phyloP scores from a whole-genome alignment of 306 rosid genomes.

The Leucaena leucocephala region DNA sequence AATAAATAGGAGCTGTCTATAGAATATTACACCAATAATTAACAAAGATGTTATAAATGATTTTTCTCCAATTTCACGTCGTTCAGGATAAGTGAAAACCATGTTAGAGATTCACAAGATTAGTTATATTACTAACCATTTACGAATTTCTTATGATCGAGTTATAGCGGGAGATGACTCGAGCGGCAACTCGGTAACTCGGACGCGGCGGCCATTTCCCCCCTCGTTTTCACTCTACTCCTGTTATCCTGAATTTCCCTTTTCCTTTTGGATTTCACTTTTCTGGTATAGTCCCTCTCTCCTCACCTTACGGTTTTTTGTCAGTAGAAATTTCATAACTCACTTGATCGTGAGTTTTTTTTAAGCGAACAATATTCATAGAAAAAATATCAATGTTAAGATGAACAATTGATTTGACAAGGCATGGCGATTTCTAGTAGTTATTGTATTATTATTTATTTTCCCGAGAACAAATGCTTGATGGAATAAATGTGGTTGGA shows the following conservation, averaged over 20 bases:
- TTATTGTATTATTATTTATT: neutral
- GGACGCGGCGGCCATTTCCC: neutral
- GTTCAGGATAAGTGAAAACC: conserved; percentile 37
- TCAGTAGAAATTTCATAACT: neutral
- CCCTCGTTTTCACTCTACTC: neutral
- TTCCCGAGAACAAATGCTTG: neutral
- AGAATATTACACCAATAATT: neutral
- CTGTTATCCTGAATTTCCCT: neutral
- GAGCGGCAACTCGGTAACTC: conserved; percentile 7
- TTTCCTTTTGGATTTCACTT: conserved; percentile 12
- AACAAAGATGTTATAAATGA: too few relatives aligned
- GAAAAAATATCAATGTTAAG: neutral
- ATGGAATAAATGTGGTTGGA: neutral
- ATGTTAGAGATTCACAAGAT: conserved; percentile 2
- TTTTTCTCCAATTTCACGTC: neutral
- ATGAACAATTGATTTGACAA: neutral
- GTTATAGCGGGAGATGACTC: neutral
- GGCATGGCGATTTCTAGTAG: neutral
- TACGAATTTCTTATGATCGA: neutral
- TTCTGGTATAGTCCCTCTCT: conserved; percentile 33
- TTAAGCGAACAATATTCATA: neutral
- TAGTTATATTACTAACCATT: neutral
- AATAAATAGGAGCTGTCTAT: neutral
- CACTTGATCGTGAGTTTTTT: neutral
- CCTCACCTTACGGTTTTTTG: neutral